Evolutionary conservation across 441 rosid genomes (phyloP).

Genomic region (Theobroma grandiflorum): DNA sequence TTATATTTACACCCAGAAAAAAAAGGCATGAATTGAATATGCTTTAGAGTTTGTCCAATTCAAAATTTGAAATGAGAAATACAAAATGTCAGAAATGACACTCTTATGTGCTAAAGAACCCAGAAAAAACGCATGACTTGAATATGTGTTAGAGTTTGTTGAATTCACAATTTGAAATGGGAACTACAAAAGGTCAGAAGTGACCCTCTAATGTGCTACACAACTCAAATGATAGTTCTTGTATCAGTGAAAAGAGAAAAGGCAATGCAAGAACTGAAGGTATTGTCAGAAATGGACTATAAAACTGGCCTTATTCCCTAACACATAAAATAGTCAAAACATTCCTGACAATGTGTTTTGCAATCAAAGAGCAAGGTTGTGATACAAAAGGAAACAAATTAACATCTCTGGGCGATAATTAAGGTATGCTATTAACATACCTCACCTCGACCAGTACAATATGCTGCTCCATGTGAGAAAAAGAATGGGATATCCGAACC

Average conservation of each 20-base stretch:
- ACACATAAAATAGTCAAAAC: not conserved
- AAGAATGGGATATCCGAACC: conserved; percentile 98
- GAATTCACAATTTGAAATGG: not conserved
- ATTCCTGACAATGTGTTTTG: conserved; percentile 10
- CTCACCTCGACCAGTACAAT: conserved; percentile 97
- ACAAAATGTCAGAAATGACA: not conserved
- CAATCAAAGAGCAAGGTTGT: conserved; percentile 4
- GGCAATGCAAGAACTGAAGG: not conserved
- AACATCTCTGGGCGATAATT: conserved; percentile 11
- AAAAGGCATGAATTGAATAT: not conserved
- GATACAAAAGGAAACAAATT: not conserved
- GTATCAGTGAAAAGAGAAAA: not conserved
- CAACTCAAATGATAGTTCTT: not conserved
- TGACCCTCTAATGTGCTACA: too few species aligned
- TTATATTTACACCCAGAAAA: not conserved
- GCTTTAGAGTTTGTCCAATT: not conserved
- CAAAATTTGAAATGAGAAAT: not conserved
- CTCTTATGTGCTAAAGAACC: not conserved
- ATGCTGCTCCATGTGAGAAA: conserved; percentile 95
- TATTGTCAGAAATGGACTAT: not conserved
- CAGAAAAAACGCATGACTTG: not conserved
- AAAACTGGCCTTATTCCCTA: conserved; percentile 1
- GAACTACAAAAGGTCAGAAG: not conserved
- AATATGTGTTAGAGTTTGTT: not conserved
- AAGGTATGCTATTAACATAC: conserved; percentile 49